These are phyloP conservation scores for Histomonas meleagridis DNA, from an alignment of 208 protist species.

Conservation along the genomic window DNA sequence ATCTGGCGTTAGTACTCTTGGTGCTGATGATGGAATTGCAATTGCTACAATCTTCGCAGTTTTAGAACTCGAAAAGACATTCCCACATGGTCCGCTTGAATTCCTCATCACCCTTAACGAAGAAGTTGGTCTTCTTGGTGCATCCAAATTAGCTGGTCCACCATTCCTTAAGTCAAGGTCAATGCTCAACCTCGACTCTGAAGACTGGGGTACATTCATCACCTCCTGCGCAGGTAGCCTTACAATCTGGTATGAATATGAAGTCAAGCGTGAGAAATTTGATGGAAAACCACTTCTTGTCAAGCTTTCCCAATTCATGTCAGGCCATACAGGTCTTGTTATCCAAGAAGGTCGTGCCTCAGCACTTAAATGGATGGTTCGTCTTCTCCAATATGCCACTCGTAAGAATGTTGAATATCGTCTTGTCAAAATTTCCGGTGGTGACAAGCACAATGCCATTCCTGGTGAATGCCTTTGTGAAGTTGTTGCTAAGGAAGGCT, in stretches of 20 bases:
- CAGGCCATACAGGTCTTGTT: background rate
- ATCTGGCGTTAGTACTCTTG: background rate
- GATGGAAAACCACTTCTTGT: background rate
- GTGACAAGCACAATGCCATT: constrained; percentile 11
- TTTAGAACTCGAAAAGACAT: background rate
- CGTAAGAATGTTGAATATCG: background rate
- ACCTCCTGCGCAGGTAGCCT: background rate
- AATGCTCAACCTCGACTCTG: background rate
- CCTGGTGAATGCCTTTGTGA: background rate
- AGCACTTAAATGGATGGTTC: background rate
- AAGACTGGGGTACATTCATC: background rate
- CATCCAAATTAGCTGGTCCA: background rate
- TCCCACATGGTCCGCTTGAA: background rate
- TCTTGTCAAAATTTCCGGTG: background rate
- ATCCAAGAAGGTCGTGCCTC: background rate
- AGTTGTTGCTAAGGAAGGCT: background rate
- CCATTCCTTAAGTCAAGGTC: background rate
- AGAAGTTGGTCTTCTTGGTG: background rate
- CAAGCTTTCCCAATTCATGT: background rate
- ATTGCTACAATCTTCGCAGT: background rate
- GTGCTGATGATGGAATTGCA: constrained; percentile 6
- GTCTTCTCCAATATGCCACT: background rate
- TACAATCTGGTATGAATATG: constrained; percentile 8
- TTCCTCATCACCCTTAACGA: constrained; percentile 2
- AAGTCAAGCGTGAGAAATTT: background rate